Evolutionary conservation across 805 yeast genomes (phyloP), one percentile per base, ranked within the genome.

Genomic region (Kodamaea sagamina): DNA sequence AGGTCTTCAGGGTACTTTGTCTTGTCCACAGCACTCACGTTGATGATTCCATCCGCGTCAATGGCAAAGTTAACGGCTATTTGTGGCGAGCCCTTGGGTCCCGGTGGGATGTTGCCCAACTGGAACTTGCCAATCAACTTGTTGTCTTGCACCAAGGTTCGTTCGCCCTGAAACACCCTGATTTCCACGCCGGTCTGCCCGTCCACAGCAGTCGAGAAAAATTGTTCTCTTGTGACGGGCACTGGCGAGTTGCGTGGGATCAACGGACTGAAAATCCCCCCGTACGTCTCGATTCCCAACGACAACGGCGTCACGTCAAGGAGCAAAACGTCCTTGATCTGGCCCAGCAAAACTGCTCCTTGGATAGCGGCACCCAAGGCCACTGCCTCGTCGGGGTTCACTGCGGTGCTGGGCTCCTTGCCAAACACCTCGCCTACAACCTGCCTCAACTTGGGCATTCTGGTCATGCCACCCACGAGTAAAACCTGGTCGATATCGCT

Each of bases 381-480:
- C 3, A 59, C 64, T 1, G 64, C 64, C 36, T 59, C 64, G 37
- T 86, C 95, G n/a, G 95, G 95, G 59, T 86, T 86, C 9, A 86
- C 87, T 13, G 79, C 76, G 32, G 84, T 80, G 41, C 82, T 83
- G 29, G 92, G 90, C 47, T 75, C 71, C 58, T 77, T 82, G 25
- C 75, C 72, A 58, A 86, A 85, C 11, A 82, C 50, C 7, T 69
- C 68, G 48, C 72, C 75, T 15, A 86, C 92, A 6, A 81, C 71
- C 28, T 72, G 73, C 47, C 89, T 69, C 47, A 86, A 79, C 63
- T 80, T 82, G 43, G 95, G 95, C 95, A 86, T 86, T 63, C 95
- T 72, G 3, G 95, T 86, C 95, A 86, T 86, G 50, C 95, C 95
- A 46, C 95, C 95, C 29, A 86, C 95, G 32, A 86, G 60, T 34